phyloP scores from a whole-genome alignment of 495 filamentous ascomycete species.

The Cryomyces minteri region DNA sequence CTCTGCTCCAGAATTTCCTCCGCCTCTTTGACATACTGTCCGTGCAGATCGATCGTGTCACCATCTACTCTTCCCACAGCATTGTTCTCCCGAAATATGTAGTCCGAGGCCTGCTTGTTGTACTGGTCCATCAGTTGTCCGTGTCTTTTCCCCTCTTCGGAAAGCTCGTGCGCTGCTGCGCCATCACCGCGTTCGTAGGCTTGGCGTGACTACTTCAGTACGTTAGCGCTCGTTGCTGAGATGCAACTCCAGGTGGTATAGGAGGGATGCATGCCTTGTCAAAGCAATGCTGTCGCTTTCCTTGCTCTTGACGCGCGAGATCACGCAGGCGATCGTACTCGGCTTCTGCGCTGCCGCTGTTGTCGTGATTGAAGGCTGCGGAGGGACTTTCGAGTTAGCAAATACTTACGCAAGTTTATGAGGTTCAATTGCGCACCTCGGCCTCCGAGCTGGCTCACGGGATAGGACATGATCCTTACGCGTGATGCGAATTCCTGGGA shows the following conservation, averaged over 20 bases:
- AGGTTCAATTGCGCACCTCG: neutral
- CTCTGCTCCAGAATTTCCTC: conserved; percentile 72
- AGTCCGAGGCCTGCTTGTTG: conserved; percentile 79
- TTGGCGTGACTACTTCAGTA: conserved; percentile 25
- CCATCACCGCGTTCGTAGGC: conserved; percentile 70
- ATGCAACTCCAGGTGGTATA: too few species aligned
- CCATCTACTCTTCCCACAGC: conserved; percentile 42
- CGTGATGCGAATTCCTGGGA: too few species aligned
- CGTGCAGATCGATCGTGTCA: conserved; percentile 88
- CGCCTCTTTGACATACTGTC: conserved; percentile 85
- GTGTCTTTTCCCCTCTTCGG: conserved; percentile 70
- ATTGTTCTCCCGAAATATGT: conserved; percentile 91
- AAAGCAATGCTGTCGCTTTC: conserved; percentile 58
- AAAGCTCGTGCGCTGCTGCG: conserved; percentile 58
- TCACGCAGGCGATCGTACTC: conserved; percentile 87
- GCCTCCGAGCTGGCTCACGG: neutral
- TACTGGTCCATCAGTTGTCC: conserved; percentile 60
- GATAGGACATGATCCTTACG: neutral
- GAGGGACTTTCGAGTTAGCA: neutral
- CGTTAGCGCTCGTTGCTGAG: conserved; percentile 11
- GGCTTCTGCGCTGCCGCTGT: conserved; percentile 46
- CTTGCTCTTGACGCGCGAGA: conserved; percentile 60
- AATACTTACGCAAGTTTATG: neutral
- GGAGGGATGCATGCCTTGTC: conserved; percentile 28
- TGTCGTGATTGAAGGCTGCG: conserved; percentile 65